Conservation (phyloP, 495 filamentous ascomycete genomes). For the Parathielavia hyrcaniae region DNA sequence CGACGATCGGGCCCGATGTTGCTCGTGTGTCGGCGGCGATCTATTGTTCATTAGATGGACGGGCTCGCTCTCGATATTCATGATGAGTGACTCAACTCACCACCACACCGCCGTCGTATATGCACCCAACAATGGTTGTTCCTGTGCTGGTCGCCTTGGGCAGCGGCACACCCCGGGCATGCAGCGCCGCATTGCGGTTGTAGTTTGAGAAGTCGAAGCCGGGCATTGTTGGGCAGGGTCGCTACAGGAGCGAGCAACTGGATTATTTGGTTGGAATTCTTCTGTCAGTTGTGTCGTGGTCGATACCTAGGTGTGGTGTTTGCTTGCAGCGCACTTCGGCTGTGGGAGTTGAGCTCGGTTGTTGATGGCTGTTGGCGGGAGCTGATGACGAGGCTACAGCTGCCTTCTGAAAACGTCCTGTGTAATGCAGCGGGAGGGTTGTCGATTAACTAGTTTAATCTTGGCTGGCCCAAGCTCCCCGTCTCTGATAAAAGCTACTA, state of each 20-base stretch:
- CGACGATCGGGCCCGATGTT: slow-evolving; percentile 94
- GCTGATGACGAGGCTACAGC: slow-evolving; percentile 41
- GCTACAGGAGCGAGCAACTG: slow-evolving; percentile 5
- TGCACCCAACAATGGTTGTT: slow-evolving; percentile 97
- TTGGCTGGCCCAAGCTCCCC: slow-evolving; percentile 29
- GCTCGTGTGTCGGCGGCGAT: slow-evolving; percentile 98
- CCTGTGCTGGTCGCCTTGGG: slow-evolving; percentile 98
- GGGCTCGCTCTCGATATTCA: neutral
- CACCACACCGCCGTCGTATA: slow-evolving; percentile 94
- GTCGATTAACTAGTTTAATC: no score
- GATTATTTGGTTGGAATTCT: neutral
- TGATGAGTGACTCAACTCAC: slow-evolving; percentile 43
- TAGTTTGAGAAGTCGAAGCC: slow-evolving; percentile 99
- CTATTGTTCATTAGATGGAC: slow-evolving; percentile 34
- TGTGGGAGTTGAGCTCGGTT: slow-evolving; percentile 5
- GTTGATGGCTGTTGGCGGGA: slow-evolving; percentile 19
- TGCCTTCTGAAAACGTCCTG: slow-evolving; percentile 27
- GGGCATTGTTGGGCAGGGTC: slow-evolving; percentile 58
- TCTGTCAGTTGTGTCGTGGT: neutral
- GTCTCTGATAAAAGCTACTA: slow-evolving; percentile 24
- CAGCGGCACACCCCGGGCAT: slow-evolving; percentile 84
- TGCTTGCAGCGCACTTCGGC: neutral
- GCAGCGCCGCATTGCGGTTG: slow-evolving; percentile 93
- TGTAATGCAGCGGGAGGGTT: no score
- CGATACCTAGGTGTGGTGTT: neutral